Percentiles rank a stretch among this genome's conserved stretches.
Conservation (phyloP, 768 basidiomycete species). For the Candolleomyces efflorescens region DNA sequence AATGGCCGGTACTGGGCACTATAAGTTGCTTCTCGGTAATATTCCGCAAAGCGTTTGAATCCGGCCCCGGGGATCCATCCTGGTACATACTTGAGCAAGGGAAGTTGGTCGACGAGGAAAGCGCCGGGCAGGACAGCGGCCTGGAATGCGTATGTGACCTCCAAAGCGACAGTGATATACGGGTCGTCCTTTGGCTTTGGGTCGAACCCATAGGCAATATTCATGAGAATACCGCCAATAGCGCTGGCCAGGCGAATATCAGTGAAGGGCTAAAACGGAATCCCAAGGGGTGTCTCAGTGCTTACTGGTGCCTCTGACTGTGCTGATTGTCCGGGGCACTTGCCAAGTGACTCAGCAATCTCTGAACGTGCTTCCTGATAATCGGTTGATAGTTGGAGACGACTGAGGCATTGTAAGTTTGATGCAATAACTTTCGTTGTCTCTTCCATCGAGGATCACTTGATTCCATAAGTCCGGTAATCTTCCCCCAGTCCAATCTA, state of each 20-base stretch:
- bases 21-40: neutral
- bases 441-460: neutral
- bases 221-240: too few species aligned
- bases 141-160: slow-evolving; percentile 21
- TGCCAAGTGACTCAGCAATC: neutral
- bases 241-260: too few species aligned
- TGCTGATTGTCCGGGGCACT: neutral
- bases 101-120: slow-evolving; percentile 5
- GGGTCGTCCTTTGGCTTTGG: slow-evolving; percentile 20
- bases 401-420: neutral
- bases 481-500: neutral
- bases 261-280: too few species aligned
- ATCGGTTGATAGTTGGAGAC: neutral
- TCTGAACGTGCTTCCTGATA: neutral
- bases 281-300: too few species aligned
- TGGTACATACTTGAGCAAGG: slow-evolving; percentile 3
- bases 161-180: slow-evolving; percentile 28
- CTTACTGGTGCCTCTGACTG: neutral
- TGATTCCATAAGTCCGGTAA: neutral
- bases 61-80: slow-evolving; percentile 6
- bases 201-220: too few species aligned
- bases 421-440: neutral
- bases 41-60: neutral
- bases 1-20: neutral
- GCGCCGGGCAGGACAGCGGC: neutral